Evolutionary conservation across 441 rosid genomes (phyloP).

Genomic region (Bruguiera hainesii): DNA sequence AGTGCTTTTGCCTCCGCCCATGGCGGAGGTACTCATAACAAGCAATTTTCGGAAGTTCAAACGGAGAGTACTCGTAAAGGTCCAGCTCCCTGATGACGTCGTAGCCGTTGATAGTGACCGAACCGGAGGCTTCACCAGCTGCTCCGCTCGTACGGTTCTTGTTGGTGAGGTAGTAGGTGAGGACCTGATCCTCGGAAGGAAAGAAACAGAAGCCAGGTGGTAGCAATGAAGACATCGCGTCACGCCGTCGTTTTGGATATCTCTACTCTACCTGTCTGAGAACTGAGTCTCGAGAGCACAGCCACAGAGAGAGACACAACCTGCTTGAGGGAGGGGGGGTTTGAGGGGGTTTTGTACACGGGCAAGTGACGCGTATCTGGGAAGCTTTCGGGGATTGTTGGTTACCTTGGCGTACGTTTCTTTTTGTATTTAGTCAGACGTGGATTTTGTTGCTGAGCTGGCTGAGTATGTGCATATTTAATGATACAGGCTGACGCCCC

Average conservation of each 20-base stretch:
- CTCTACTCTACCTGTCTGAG: background rate
- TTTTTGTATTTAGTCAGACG: too few relatives aligned
- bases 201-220: conserved; percentile 48
- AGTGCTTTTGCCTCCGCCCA: conserved; percentile 41
- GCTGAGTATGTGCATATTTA: too few relatives aligned
- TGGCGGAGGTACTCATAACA: conserved; percentile 28
- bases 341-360: too few relatives aligned
- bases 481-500: too few relatives aligned
- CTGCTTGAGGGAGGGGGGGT: too few relatives aligned
- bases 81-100: background rate
- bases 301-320: too few relatives aligned
- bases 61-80: conserved; percentile 27
- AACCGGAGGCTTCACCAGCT: background rate
- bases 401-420: too few relatives aligned
- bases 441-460: too few relatives aligned
- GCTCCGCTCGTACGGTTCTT: conserved; percentile 26
- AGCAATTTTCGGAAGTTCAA: conserved; percentile 37
- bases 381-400: too few relatives aligned
- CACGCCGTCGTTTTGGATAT: background rate
- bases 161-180: conserved; percentile 37
- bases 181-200: conserved; percentile 49
- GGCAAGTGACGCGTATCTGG: too few relatives aligned
- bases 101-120: conserved; percentile 10
- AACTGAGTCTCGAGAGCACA: too few relatives aligned
- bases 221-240: conserved; percentile 18